A percentile compares a stretch with the other conserved stretches of the same genome.
Conservation (phyloP, 441 rosid genomes). For the Pelargonium citronellum region DNA sequence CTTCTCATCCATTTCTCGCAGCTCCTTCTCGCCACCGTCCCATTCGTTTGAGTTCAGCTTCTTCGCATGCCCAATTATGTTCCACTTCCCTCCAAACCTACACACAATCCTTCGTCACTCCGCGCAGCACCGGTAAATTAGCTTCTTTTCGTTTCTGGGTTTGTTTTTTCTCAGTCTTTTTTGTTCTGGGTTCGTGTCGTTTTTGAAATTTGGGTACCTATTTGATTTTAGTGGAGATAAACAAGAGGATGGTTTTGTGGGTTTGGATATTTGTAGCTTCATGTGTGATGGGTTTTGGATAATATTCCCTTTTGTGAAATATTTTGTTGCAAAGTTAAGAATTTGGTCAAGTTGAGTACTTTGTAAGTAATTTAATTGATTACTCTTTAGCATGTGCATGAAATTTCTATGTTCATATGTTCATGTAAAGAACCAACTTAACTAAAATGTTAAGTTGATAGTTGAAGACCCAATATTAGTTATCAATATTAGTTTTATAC, state of each 20-base stretch:
- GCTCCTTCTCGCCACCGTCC: conserved; percentile 19
- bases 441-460: too few relatives aligned
- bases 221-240: neutral
- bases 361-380: neutral
- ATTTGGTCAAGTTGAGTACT: neutral
- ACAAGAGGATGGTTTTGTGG: neutral
- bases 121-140: conserved; percentile 40
- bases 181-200: neutral
- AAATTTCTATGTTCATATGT: neutral
- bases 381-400: neutral
- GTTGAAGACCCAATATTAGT: too few relatives aligned
- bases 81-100: conserved; percentile 22
- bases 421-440: too few relatives aligned
- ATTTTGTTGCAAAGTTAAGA: neutral
- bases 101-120: conserved; percentile 27
- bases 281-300: neutral
- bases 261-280: neutral
- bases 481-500: too few relatives aligned
- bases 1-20: conserved; percentile 5
- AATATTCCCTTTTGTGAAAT: neutral
- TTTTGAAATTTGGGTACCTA: neutral
- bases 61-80: conserved; percentile 24
- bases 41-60: conserved; percentile 24
- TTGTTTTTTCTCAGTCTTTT: neutral
- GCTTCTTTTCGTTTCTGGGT: neutral